Evolutionary conservation across 1,284 basidiomycete species (phyloP).

Genomic region (Gymnopus androsaceus): DNA sequence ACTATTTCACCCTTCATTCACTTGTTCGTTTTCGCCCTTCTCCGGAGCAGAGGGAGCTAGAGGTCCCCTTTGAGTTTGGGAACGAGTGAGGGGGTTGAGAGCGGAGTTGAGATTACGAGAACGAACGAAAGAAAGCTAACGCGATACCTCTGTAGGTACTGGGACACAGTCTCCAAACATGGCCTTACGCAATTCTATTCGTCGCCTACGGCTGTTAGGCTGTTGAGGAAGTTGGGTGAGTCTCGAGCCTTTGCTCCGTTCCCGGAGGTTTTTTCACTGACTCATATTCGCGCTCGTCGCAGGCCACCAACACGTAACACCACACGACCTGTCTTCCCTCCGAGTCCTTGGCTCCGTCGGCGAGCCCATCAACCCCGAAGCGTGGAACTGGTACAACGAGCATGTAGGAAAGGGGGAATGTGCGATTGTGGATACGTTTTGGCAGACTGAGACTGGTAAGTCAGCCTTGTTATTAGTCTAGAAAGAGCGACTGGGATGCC

Average conservation of each 20-base stretch:
- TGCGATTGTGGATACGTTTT: conserved; percentile 95
- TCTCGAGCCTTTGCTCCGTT: neutral
- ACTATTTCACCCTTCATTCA: no score
- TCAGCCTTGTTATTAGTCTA: no score
- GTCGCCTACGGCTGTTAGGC: conserved; percentile 91
- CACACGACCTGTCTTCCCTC: conserved; percentile 82
- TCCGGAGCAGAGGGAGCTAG: no score
- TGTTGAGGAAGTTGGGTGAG: conserved; percentile 65
- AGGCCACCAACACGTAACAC: conserved; percentile 85
- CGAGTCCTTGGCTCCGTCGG: conserved; percentile 93
- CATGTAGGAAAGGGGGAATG: conserved; percentile 88
- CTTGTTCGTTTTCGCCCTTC: no score
- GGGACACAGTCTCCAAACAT: conserved; percentile 94
- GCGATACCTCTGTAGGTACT: conserved; percentile 77
- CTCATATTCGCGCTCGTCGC: conserved; percentile 40
- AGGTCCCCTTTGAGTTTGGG: no score
- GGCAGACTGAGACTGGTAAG: conserved; percentile 44
- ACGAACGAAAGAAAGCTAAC: no score
- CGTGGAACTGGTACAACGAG: conserved; percentile 99
- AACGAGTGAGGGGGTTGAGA: no score
- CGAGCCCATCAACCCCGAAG: conserved; percentile 99
- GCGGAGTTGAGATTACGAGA: no score
- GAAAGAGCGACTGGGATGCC: no score
- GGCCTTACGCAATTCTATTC: conserved; percentile 95
- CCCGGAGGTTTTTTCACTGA: neutral